Percentiles rank a stretch among this genome's conserved stretches.
Evolutionary conservation across 768 basidiomycete species (phyloP).

Genomic region (Tylopilus subfusipes): DNA sequence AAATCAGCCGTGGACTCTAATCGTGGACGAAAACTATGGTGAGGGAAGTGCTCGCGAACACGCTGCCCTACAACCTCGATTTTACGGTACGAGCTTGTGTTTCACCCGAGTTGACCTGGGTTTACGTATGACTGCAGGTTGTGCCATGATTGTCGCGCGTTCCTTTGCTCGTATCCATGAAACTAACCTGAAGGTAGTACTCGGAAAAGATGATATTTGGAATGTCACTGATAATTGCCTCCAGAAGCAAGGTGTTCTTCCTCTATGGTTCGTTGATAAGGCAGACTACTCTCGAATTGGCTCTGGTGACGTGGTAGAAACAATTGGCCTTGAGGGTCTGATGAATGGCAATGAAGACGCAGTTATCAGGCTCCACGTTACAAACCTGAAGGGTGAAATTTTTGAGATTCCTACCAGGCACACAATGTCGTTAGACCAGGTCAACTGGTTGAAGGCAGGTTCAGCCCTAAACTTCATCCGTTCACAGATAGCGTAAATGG

Average conservation of each 20-base stretch:
- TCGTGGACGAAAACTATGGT: conserved; percentile 97
- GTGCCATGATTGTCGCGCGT: conserved; percentile 80
- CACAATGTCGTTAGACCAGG: conserved; percentile 86
- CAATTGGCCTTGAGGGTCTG: conserved; percentile 73
- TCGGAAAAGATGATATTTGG: neutral
- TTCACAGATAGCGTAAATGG: conserved; percentile 40
- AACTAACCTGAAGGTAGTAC: conserved; percentile 84
- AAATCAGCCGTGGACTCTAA: conserved; percentile 84
- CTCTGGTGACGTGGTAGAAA: conserved; percentile 79
- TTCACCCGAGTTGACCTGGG: neutral
- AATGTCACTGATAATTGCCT: conserved; percentile 3
- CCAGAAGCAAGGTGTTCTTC: conserved; percentile 96
- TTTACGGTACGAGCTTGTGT: conserved; percentile 57
- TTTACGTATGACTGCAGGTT: conserved; percentile 45
- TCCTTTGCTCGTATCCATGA: conserved; percentile 99
- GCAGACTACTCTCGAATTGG: conserved; percentile 81
- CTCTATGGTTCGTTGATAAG: conserved; percentile 90
- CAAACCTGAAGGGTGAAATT: conserved; percentile 54
- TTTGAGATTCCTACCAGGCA: conserved; percentile 76
- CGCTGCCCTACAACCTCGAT: conserved; percentile 94
- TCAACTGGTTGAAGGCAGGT: conserved; percentile 86
- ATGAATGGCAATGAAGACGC: conserved; percentile 44
- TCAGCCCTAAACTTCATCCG: conserved; percentile 90
- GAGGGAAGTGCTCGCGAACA: conserved; percentile 98
- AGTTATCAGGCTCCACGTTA: conserved; percentile 57